phyloP scores from a whole-genome alignment of 2,329 filamentous ascomycete species.

The Fusarium napiforme region DNA sequence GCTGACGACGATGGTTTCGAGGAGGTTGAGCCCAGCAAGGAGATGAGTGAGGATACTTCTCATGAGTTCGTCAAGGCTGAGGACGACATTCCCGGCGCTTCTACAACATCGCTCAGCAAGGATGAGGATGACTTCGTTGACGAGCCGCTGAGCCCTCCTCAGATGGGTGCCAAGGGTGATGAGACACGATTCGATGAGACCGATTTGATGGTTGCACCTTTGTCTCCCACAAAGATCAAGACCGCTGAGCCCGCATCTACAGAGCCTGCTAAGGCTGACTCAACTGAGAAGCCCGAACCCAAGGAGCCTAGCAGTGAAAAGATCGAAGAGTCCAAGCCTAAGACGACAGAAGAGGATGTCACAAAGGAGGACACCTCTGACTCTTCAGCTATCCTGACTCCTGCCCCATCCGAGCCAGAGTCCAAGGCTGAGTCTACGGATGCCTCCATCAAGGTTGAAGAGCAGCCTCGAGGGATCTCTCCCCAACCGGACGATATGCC shows the following conservation, averaged over 20 bases:
- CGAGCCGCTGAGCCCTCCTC: slow-evolving; percentile 77
- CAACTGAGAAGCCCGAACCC: slow-evolving; percentile 17
- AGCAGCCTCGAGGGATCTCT: slow-evolving; percentile 51
- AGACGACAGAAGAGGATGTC: neutral
- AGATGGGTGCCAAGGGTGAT: slow-evolving; percentile 68
- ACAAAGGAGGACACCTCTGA: slow-evolving; percentile 32
- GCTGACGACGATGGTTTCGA: slow-evolving; percentile 92
- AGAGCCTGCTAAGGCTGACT: slow-evolving; percentile 26
- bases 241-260: slow-evolving; percentile 38
- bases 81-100: slow-evolving; percentile 58
- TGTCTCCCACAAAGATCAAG: slow-evolving; percentile 62
- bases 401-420: slow-evolving; percentile 42
- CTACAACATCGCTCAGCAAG: slow-evolving; percentile 53
- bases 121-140: slow-evolving; percentile 82
- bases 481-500: slow-evolving; percentile 75
- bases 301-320: slow-evolving; percentile 12
- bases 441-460: slow-evolving; percentile 16
- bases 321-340: slow-evolving; percentile 4
- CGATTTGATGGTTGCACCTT: slow-evolving; percentile 65
- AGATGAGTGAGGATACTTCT: slow-evolving; percentile 78
- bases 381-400: slow-evolving; percentile 36
- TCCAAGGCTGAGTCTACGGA: slow-evolving; percentile 22
- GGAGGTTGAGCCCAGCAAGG: slow-evolving; percentile 78
- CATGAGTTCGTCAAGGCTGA: slow-evolving; percentile 74
- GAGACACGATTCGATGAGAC: slow-evolving; percentile 65